Base-by-base conservation (phyloP, 2,329 filamentous ascomycete species). In the Talaromyces sp. region DNA sequence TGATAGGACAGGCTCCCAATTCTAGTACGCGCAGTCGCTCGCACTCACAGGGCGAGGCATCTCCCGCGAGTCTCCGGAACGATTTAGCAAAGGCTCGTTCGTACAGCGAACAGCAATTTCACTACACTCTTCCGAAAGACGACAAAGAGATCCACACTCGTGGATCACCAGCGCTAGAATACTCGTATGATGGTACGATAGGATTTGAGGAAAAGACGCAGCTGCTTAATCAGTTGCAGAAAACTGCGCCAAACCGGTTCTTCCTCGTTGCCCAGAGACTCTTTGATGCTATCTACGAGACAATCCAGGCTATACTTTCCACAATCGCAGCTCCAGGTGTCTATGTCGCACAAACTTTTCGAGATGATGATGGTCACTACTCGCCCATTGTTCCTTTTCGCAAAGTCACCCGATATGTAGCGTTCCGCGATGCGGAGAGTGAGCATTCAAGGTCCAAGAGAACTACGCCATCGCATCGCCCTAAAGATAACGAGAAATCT, bases 261-360 rank as follows among this genome's bases (percentile, higher is more conserved):
- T 83, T 82, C 72, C 72, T 82, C 39, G 80, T 92, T 67, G 88
- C 91, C 19, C 86, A 88, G 76, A 87, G 88, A 71, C 84, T 97
- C 66, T 88, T 88, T 49, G 85, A 86, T 65, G 87, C 88, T 66
- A 81, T 97, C 65, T 84, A 94, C 67, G 88, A 90, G 70, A 90
- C 91, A 6, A 83, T 96, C 70, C 88, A 89, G 70, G 91, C 91
- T 80, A 83, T 97, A 56, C 79, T 97, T 63, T 89, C 90, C 59
- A 91, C 91, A 15, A 80, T 98, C 67, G 86, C 90, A 31, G 88
- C 90, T 25, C 94, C 94, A 1, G 91, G 89, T 19, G 86, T 93
- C 59, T 97, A 94, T 78, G 79, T 97, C 64, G 87, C 93, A 67
- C 89, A 91, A 69, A 93, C 86, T 74, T 90, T 98, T 71, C 94